A percentile compares a stretch with the other conserved stretches of the same genome.
These are phyloP conservation scores for Colletotrichum kahawae DNA, from an alignment of 2,329 filamentous ascomycete genomes.

Conservation along the genomic window DNA sequence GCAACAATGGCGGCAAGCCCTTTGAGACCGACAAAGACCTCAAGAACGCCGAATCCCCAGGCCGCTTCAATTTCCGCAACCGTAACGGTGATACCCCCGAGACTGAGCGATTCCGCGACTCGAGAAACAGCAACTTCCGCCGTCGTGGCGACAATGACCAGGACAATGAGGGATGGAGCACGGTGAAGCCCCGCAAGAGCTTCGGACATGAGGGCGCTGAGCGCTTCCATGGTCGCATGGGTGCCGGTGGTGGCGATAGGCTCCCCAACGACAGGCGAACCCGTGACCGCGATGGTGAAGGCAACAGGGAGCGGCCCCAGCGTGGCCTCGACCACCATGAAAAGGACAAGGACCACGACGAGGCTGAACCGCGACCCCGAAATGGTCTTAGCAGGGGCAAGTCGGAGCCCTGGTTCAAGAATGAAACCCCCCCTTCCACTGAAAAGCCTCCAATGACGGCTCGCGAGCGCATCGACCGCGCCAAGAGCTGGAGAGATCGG, in stretches of 20 bases:
- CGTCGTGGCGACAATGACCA: conserved; percentile 60
- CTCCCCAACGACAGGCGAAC: conserved; percentile 48
- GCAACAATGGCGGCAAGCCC: conserved; percentile 46
- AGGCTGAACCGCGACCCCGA: conserved; percentile 60
- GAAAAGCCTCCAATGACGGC: conserved; percentile 38
- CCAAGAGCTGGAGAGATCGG: conserved; percentile 66
- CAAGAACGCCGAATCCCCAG: conserved; percentile 57
- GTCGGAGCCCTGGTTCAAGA: conserved; percentile 78
- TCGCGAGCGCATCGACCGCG: conserved; percentile 62
- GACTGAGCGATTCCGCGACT: conserved; percentile 55
- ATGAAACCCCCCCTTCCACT: conserved; percentile 46
- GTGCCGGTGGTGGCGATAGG: conserved; percentile 52
- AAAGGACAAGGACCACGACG: conserved; percentile 53
- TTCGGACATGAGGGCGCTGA: conserved; percentile 76
- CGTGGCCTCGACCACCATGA: conserved; percentile 60
- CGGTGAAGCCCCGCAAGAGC: conserved; percentile 75
- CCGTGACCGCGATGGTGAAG: conserved; percentile 62
- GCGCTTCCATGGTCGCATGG: conserved; percentile 71
- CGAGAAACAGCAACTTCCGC: conserved; percentile 50
- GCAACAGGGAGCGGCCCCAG: conserved; percentile 49
- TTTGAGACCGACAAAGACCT: conserved; percentile 58
- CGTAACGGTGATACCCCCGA: conserved; percentile 57
- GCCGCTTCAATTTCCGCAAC: conserved; percentile 65
- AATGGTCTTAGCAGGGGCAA: conserved; percentile 70
- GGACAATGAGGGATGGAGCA: conserved; percentile 77